Percentiles rank a stretch among this genome's conserved stretches.
These are phyloP conservation scores for Candida caryicola DNA, from an alignment of 805 yeast species.

Conservation along the genomic window DNA sequence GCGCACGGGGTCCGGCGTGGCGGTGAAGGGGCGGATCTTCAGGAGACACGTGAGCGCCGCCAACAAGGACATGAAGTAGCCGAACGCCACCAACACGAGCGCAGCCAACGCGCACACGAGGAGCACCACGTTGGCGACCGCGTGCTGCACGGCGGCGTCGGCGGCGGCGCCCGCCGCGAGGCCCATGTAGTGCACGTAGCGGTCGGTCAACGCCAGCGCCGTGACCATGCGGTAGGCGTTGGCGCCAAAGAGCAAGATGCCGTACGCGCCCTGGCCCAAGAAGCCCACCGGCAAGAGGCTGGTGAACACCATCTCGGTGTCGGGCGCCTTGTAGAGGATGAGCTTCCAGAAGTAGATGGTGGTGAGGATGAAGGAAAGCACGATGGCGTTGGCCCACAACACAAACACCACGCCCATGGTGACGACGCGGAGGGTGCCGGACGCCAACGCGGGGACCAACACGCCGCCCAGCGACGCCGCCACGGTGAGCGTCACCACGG, in stretches of 20 bases:
- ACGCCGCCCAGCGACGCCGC: conserved; percentile 67
- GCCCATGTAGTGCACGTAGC: conserved; percentile 2
- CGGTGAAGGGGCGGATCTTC: conserved; percentile 39
- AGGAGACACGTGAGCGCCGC: conserved; percentile 40
- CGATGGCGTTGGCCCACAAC: conserved; percentile 68
- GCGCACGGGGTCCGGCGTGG: conserved; percentile 20
- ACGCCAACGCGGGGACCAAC: conserved; percentile 45
- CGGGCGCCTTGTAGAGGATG: conserved; percentile 57
- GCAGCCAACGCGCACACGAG: conserved; percentile 7
- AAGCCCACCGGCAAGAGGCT: conserved; percentile 79
- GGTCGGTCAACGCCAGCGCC: conserved; percentile 4
- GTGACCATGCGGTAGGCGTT: conserved; percentile 29
- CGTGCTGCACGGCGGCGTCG: conserved; percentile 10
- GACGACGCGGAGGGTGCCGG: conserved; percentile 43
- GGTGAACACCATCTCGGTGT: conserved; percentile 54
- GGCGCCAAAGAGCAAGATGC: conserved; percentile 54
- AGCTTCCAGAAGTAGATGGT: conserved; percentile 61
- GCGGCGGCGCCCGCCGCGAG: background rate
- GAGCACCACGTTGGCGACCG: conserved; percentile 5
- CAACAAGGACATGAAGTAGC: conserved; percentile 47
- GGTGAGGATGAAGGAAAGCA: conserved; percentile 51
- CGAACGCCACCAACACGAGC: conserved; percentile 52
- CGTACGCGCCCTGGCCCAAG: conserved; percentile 80
- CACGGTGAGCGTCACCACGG: conserved; percentile 79
- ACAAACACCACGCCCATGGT: conserved; percentile 54